A percentile compares a stretch with the other conserved stretches of the same genome.
These are phyloP conservation scores for Penicillium sp. DNA, from an alignment of 2,329 filamentous ascomycete species.

Conservation along the genomic window DNA sequence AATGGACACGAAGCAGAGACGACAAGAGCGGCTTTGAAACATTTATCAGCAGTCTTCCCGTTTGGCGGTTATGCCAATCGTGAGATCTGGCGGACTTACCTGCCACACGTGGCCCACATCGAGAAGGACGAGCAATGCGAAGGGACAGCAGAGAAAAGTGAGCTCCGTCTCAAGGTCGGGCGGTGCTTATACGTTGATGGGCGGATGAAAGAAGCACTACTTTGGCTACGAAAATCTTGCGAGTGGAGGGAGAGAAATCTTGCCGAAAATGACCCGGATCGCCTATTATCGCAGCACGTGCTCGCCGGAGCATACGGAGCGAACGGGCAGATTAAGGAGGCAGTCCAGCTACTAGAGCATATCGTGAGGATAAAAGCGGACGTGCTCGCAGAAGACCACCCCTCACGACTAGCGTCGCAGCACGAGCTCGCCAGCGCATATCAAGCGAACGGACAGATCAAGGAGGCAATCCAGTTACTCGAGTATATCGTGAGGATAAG, in stretches of 20 bases:
- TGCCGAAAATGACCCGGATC: neutral
- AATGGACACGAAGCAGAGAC: neutral
- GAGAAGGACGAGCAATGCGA: neutral
- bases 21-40: neutral
- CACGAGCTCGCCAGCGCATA: neutral
- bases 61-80: neutral
- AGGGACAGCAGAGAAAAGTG: neutral
- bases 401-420: neutral
- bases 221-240: neutral
- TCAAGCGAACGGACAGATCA: neutral
- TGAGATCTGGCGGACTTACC: neutral
- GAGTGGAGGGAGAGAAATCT: neutral
- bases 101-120: neutral
- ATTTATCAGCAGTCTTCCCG: neutral
- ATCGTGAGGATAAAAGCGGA: neutral
- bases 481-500: neutral
- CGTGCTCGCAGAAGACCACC: neutral
- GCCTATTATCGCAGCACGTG: neutral
- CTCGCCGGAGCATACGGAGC: neutral
- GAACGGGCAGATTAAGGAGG: neutral
- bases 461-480: neutral
- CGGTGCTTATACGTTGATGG: neutral
- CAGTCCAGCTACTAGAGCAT: neutral
- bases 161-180: neutral
- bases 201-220: neutral